Conservation (phyloP, 2,329 filamentous ascomycete genomes). For the Fusarium nodosum region DNA sequence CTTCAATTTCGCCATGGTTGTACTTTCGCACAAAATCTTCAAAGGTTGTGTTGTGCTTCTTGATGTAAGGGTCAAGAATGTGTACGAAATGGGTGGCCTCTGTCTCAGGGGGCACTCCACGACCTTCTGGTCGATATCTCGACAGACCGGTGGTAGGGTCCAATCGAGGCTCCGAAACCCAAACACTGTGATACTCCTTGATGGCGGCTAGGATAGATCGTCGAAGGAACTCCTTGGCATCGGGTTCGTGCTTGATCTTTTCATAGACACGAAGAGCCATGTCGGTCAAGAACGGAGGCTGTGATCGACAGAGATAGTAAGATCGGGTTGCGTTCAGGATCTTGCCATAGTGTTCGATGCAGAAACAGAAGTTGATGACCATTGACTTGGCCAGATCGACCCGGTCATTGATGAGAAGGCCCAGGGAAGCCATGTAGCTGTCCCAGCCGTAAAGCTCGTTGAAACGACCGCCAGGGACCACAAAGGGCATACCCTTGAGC, state of each 20-base stretch:
- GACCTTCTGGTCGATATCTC: conserved; percentile 84
- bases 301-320: conserved; percentile 94
- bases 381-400: conserved; percentile 92
- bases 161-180: conserved; percentile 82
- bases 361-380: conserved; percentile 97
- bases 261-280: conserved; percentile 96
- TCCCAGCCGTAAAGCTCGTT: conserved; percentile 99
- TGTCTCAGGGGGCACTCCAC: conserved; percentile 91
- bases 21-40: conserved; percentile 90
- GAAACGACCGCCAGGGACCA: conserved; percentile 97
- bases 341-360: conserved; percentile 98
- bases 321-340: conserved; percentile 97
- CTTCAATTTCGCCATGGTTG: conserved; percentile 80
- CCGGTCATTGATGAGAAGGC: conserved; percentile 86
- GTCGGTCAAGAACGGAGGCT: conserved; percentile 96
- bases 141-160: conserved; percentile 85
- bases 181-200: conserved; percentile 95
- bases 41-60: conserved; percentile 87
- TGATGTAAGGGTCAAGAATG: conserved; percentile 82
- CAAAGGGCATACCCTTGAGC: conserved; percentile 86
- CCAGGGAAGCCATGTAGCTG: conserved; percentile 97
- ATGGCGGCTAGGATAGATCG: conserved; percentile 89
- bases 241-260: conserved; percentile 88
- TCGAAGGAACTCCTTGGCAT: conserved; percentile 83
- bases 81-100: conserved; percentile 90